Conservation (phyloP, 2,329 filamentous ascomycete species). For the Penicillium sp. region DNA sequence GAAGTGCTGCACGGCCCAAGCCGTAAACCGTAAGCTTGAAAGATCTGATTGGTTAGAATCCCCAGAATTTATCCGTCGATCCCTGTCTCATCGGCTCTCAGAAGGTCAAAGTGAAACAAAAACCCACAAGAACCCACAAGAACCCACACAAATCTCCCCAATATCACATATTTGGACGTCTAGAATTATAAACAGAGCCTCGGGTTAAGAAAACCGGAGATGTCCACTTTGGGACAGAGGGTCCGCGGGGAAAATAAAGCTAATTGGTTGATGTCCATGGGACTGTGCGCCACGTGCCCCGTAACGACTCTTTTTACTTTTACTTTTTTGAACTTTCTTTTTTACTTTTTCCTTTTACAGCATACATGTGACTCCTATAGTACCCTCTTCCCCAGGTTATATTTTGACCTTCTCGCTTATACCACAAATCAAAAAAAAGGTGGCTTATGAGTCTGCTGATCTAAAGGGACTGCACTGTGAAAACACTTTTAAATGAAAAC, state of each 20-base stretch:
- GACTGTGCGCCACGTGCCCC: background rate
- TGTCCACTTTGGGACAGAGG: conserved; percentile 2
- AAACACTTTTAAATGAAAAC: background rate
- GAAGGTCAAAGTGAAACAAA: background rate
- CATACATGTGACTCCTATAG: background rate
- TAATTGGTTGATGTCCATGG: background rate
- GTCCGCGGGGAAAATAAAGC: background rate
- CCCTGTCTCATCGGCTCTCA: too few relatives aligned
- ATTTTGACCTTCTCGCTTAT: background rate
- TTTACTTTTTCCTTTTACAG: background rate
- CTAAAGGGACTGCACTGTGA: background rate
- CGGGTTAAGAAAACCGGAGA: background rate
- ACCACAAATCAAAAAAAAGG: background rate
- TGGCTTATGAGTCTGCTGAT: background rate
- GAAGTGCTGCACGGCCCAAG: conserved; percentile 1
- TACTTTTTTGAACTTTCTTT: background rate
- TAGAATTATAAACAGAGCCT: conserved; percentile 6
- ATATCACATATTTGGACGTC: background rate
- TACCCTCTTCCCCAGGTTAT: background rate
- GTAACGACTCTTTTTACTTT: background rate
- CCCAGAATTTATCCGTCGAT: background rate
- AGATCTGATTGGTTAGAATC: background rate
- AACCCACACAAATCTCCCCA: too few relatives aligned
- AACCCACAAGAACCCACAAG: background rate
- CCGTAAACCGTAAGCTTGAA: background rate